Evolutionary conservation across 2,329 filamentous ascomycete species (phyloP).

Genomic region (Neofusicoccum laricinum): DNA sequence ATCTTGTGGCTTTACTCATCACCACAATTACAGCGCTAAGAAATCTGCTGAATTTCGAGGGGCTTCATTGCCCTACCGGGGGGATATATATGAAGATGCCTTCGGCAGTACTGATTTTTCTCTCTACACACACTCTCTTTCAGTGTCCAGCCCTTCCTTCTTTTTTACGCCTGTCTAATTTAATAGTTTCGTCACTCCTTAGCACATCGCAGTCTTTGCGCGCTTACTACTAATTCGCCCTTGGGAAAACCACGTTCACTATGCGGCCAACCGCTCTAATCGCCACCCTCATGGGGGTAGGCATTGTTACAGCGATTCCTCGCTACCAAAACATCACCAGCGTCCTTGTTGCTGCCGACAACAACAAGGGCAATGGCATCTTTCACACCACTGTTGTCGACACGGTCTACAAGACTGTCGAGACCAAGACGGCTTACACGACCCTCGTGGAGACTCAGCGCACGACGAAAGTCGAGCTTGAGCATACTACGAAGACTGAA

Average conservation of each 20-base stretch:
- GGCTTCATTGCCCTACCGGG: background rate
- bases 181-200: background rate
- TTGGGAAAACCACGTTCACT: background rate
- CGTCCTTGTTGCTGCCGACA: background rate
- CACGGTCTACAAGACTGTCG: background rate
- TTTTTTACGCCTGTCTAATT: background rate
- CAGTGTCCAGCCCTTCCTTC: background rate
- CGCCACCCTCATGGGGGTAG: background rate
- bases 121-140: background rate
- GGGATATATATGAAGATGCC: background rate
- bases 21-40: background rate
- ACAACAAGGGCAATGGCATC: background rate
- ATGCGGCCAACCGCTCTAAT: background rate
- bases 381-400: background rate
- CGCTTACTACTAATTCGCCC: background rate
- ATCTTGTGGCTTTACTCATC: background rate
- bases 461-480: background rate
- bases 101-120: too few relatives aligned
- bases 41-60: background rate
- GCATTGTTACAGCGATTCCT: background rate
- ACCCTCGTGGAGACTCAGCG: background rate
- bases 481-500: background rate
- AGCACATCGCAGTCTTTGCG: background rate
- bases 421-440: background rate
- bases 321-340: background rate